Evolutionary conservation across 208 protist species (phyloP).

Genomic region (Leishmania gerbilli): DNA sequence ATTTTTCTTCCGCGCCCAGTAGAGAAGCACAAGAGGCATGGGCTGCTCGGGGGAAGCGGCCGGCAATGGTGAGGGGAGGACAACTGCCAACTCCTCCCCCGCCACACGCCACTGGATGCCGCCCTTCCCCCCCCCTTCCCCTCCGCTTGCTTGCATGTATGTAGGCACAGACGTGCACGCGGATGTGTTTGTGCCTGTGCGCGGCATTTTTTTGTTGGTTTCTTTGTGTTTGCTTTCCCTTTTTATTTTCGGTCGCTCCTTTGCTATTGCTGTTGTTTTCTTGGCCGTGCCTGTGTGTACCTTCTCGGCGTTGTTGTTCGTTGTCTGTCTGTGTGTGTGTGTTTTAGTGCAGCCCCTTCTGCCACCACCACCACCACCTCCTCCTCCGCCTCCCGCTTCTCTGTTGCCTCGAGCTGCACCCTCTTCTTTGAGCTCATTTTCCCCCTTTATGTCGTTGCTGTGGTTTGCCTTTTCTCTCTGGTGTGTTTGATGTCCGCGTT

Average conservation of each 20-base stretch:
- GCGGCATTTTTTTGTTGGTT: not conserved
- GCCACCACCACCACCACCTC: not conserved
- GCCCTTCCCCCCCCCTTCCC: not conserved
- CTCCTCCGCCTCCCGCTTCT: not conserved
- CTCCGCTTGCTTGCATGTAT: not conserved
- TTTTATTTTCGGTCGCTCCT: not conserved
- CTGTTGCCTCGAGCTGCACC: not conserved
- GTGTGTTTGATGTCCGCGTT: not conserved
- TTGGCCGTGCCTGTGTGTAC: not conserved
- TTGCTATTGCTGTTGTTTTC: not conserved
- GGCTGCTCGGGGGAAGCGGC: not conserved
- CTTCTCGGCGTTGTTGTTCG: not conserved
- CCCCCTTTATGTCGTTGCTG: not conserved
- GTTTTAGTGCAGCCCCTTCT: not conserved
- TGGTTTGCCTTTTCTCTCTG: conserved; percentile 6
- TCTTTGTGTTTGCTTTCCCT: not conserved
- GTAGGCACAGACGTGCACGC: not conserved
- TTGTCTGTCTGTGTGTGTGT: not conserved
- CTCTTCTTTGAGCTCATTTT: not conserved
- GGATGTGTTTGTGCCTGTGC: not conserved
- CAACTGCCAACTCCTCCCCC: not conserved
- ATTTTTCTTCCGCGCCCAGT: conserved; percentile 33
- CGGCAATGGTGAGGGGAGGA: not conserved
- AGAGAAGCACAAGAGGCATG: not conserved
- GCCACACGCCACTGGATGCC: not conserved